Evolutionary conservation across 2,329 filamentous ascomycete genomes (phyloP).

Genomic region (Pseudogymnoascus sp.): DNA sequence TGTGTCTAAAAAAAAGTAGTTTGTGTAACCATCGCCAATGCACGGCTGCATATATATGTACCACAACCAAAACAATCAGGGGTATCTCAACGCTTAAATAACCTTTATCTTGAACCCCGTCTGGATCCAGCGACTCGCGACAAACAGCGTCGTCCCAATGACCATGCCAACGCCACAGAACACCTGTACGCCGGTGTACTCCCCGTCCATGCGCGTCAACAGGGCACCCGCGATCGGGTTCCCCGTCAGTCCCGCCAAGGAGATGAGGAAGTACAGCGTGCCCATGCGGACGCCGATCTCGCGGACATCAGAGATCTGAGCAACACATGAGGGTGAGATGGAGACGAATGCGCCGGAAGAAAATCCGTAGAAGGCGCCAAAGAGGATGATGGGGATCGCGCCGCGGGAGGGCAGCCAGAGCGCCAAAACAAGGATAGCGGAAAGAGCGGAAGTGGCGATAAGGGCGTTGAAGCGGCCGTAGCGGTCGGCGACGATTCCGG

Average conservation of each 20-base stretch:
- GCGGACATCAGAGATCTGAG: constrained; percentile 62
- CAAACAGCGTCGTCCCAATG: constrained; percentile 34
- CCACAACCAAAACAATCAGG: background rate
- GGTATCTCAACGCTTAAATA: constrained; percentile 16
- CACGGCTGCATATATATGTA: background rate
- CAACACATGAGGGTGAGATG: constrained; percentile 55
- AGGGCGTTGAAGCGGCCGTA: constrained; percentile 49
- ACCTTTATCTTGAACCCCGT: constrained; percentile 20
- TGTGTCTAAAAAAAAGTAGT: background rate
- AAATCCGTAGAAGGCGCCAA: constrained; percentile 63
- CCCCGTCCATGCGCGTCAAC: constrained; percentile 43
- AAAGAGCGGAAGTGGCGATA: constrained; percentile 39
- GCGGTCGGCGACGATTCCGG: constrained; percentile 46
- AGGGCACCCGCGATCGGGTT: constrained; percentile 62
- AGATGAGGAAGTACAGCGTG: constrained; percentile 52
- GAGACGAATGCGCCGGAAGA: constrained; percentile 59
- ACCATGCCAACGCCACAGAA: constrained; percentile 53
- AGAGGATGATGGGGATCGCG: constrained; percentile 54
- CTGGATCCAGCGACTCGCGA: constrained; percentile 31
- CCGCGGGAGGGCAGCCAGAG: constrained; percentile 46
- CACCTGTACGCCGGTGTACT: constrained; percentile 45
- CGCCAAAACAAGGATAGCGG: constrained; percentile 42
- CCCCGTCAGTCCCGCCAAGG: constrained; percentile 59
- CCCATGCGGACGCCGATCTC: constrained; percentile 65
- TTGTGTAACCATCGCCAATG: background rate